These are phyloP conservation scores for Lyophyllum shimeji DNA, from an alignment of 768 basidiomycete genomes.

Conservation along the genomic window DNA sequence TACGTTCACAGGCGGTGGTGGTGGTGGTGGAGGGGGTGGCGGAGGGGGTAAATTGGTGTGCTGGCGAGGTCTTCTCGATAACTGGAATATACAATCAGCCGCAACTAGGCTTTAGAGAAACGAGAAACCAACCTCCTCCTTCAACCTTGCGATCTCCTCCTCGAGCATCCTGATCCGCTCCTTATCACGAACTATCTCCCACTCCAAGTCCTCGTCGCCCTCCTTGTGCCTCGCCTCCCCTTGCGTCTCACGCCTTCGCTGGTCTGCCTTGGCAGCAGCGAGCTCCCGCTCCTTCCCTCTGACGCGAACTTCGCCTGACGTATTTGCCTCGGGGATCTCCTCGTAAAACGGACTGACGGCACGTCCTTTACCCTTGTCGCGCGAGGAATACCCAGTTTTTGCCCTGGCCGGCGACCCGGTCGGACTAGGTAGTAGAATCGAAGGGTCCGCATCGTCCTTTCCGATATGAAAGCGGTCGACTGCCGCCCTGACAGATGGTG, in stretches of 20 bases:
- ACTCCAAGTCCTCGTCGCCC: conserved; percentile 28
- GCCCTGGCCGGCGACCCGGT: conserved; percentile 31
- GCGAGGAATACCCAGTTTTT: conserved; percentile 3
- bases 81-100: conserved; percentile 30
- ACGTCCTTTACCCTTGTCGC: conserved; percentile 47
- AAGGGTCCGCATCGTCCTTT: conserved; percentile 49
- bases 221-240: conserved; percentile 37
- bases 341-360: conserved; percentile 24
- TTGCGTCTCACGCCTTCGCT: conserved; percentile 41
- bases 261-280: conserved; percentile 51
- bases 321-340: conserved; percentile 28
- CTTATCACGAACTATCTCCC: conserved; percentile 57
- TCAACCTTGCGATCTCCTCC: conserved; percentile 59
- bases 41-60: conserved; percentile 20
- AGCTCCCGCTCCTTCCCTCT: conserved; percentile 66
- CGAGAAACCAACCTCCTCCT: conserved; percentile 48
- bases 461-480: conserved; percentile 45
- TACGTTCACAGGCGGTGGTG: conserved; percentile 35
- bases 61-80: conserved; percentile 38
- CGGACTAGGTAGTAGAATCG: conserved; percentile 49
- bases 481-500: conserved; percentile 48
- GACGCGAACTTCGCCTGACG: conserved; percentile 46
- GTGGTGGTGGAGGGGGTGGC: conserved; percentile 40
- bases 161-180: conserved; percentile 63
- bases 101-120: not conserved